These are phyloP conservation scores for Funneliformis caledonium DNA, from an alignment of 371 early-diverging fungal genomes.

Conservation along the genomic window DNA sequence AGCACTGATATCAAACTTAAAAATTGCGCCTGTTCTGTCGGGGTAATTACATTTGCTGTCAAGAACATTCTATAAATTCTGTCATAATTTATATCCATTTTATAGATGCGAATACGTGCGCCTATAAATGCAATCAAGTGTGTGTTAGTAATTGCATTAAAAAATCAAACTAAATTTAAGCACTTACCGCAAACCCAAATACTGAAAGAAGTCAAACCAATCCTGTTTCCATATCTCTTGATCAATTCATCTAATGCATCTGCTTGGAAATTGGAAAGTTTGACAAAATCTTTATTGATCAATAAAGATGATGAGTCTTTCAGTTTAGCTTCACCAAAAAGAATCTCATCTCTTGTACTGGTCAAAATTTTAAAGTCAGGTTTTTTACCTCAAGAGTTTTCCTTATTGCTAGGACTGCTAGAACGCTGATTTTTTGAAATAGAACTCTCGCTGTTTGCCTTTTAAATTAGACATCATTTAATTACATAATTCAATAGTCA, in stretches of 20 bases:
- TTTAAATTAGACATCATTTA: too few species aligned
- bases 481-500: too few species aligned
- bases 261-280: constrained; percentile 13
- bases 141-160: too few species aligned
- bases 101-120: constrained; percentile 17
- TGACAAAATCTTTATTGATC: constrained; percentile 6
- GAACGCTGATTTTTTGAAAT: background rate
- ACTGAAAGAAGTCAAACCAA: background rate
- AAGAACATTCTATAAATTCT: constrained; percentile 31
- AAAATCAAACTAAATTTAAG: too few species aligned
- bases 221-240: background rate
- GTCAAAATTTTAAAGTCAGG: constrained; percentile 23
- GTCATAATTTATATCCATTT: constrained; percentile 29
- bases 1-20: constrained; percentile 28
- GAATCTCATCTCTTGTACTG: background rate
- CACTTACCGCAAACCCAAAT: constrained; percentile 19
- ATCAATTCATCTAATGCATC: constrained; percentile 6
- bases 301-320: constrained; percentile 10
- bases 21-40: constrained; percentile 25
- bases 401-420: background rate
- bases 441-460: constrained; percentile 8
- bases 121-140: constrained; percentile 26
- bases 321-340: constrained; percentile 14
- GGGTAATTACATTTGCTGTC: constrained; percentile 21
- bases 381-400: constrained; percentile 1